These are phyloP conservation scores for Fraxinus baroniana DNA, from an alignment of 305 asterid species.

Conservation along the genomic window DNA sequence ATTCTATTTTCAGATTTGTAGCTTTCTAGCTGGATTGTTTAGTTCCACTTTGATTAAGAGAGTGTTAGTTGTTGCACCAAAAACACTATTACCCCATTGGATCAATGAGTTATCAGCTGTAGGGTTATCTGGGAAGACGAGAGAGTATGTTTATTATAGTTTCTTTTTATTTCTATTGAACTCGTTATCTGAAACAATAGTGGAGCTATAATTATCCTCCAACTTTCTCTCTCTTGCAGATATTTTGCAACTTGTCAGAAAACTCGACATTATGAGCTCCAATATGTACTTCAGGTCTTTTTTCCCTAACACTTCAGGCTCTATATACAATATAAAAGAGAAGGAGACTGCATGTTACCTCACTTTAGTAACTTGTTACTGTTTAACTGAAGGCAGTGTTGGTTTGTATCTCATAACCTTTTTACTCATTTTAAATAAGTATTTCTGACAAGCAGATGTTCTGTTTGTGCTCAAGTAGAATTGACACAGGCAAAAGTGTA, in stretches of 20 bases:
- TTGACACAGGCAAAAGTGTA: neutral
- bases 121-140: conserved; percentile 72
- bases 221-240: conserved; percentile 39
- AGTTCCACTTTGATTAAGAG: conserved; percentile 66
- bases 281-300: conserved; percentile 78
- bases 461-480: neutral
- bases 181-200: neutral
- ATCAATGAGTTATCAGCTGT: conserved; percentile 73
- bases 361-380: conserved; percentile 9
- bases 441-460: neutral
- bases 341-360: conserved; percentile 15
- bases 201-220: neutral
- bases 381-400: conserved; percentile 4
- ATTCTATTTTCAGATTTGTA: conserved; percentile 57
- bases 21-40: conserved; percentile 80
- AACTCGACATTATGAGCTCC: conserved; percentile 84
- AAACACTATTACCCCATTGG: conserved; percentile 90
- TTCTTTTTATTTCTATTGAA: conserved; percentile 11
- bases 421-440: conserved; percentile 7
- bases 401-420: conserved; percentile 6
- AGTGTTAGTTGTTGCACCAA: conserved; percentile 86
- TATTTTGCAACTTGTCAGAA: conserved; percentile 67
- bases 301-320: conserved; percentile 18
- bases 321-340: conserved; percentile 10
- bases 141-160: conserved; percentile 48